Base-by-base conservation (phyloP, 129 eudicot species). In the Artemisia annua region DNA sequence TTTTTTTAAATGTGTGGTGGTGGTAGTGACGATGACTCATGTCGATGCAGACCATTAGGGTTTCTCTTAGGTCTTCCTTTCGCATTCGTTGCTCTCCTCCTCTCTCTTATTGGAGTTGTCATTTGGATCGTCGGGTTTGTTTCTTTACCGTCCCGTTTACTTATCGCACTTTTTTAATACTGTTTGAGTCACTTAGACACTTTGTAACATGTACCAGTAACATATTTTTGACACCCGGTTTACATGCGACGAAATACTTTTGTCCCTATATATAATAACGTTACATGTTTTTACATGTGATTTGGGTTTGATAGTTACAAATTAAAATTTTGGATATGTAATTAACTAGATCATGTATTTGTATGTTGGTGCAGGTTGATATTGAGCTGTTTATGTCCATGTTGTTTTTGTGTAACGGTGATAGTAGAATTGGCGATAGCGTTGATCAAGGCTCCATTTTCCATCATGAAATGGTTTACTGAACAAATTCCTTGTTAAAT, bases 81-180 rank as follows among this genome's bases (percentile, higher is more conserved):
- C 65, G 96, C 96, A 66, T 80, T 89, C 52, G 82, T 89, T n/a
- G 63, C 88, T 30, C 96, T 89, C 58, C 66, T 89, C 43, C 86
- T 89, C 78, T 75, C 96, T 53, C 48, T 89, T 70, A 71, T 89
- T 72, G 96, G 96, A 22, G 83, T 87, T 69, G 72, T 87, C 61
- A 82, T 89, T 77, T 89, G 96, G 96, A 83, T 89, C 71, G 86
- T 89, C 69, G 96, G 96, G 93, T 89, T 13, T 14, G 66, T 84
- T 35, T 39, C 18, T 18, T 63, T 53, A 35, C 79, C 67, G 28
- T 69, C 57, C 67, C 66, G 28, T 11, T 51, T 51, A 15, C 3
- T 22, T 5, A 35, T 35, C 7, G 44, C 7, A 35, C 44, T 35
- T 35, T 35, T 7, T 35, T 5, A 6, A 39, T 39, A 39, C 46